Conservation (phyloP, 1,139 yeast genomes). For the Diutina rugosa region DNA sequence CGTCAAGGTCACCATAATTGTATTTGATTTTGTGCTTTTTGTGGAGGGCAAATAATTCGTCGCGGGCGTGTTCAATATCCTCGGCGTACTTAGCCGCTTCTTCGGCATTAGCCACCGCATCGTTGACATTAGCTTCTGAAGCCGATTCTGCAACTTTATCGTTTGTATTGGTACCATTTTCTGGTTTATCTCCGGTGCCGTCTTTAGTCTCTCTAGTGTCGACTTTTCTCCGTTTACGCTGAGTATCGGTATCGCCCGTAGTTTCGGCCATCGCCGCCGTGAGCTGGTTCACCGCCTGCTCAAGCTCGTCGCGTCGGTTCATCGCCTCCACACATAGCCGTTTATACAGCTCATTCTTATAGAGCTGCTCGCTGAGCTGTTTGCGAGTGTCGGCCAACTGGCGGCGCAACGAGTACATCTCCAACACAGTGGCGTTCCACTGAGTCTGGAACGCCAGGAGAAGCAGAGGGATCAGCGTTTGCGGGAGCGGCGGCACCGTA, state of each 20-base stretch:
- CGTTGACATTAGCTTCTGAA: neutral
- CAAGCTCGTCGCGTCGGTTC: constrained; percentile 30
- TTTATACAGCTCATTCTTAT: constrained; percentile 40
- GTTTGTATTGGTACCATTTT: neutral
- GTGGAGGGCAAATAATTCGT: constrained; percentile 26
- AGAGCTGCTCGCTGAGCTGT: constrained; percentile 65
- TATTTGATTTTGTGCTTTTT: constrained; percentile 14
- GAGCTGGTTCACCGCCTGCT: neutral
- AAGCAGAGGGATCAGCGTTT: constrained; percentile 67
- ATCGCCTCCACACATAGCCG: constrained; percentile 60
- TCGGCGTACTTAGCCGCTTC: neutral
- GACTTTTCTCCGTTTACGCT: neutral
- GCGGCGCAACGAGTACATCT: constrained; percentile 63
- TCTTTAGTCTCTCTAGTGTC: neutral
- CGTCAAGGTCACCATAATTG: neutral
- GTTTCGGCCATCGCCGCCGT: neutral
- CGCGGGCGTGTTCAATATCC: constrained; percentile 14
- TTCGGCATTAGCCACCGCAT: neutral
- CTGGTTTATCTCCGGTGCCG: neutral
- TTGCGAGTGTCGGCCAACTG: constrained; percentile 55
- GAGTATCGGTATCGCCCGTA: neutral
- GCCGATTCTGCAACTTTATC: neutral
- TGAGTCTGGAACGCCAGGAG: constrained; percentile 70
- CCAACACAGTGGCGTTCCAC: constrained; percentile 83
- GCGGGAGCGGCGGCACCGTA: constrained; percentile 29